Evolutionary conservation across 1,284 basidiomycete species (phyloP).

Genomic region (Chondrostereum purpureum): DNA sequence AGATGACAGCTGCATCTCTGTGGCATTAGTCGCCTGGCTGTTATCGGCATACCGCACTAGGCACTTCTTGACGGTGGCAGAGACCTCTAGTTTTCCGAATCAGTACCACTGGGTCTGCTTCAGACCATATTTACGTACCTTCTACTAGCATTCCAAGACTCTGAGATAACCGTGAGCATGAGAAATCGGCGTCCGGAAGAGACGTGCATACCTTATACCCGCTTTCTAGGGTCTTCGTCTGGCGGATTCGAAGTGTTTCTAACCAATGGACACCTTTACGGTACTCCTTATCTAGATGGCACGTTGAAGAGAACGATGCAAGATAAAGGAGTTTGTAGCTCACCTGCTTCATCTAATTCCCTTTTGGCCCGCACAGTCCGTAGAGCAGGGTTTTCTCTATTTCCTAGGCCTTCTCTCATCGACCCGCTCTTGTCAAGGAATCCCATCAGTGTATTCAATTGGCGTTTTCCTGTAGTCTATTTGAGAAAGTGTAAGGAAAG

Average conservation of each 20-base stretch:
- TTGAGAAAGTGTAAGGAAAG: constrained; percentile 9
- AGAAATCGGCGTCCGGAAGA: background rate
- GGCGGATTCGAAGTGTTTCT: constrained; percentile 82
- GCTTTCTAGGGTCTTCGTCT: constrained; percentile 77
- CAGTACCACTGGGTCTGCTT: background rate
- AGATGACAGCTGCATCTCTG: constrained; percentile 60
- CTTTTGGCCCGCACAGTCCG: constrained; percentile 77
- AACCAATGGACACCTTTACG: constrained; percentile 88
- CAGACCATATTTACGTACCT: no score
- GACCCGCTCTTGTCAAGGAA: constrained; percentile 67
- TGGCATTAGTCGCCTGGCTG: constrained; percentile 65
- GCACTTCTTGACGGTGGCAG: constrained; percentile 54
- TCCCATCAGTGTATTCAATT: constrained; percentile 70
- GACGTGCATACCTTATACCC: constrained; percentile 60
- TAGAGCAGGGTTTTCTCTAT: constrained; percentile 57
- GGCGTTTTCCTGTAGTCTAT: constrained; percentile 55
- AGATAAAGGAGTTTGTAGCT: constrained; percentile 15
- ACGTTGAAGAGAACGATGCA: background rate
- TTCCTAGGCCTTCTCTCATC: constrained; percentile 49
- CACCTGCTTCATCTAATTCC: constrained; percentile 88
- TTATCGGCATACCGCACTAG: constrained; percentile 75
- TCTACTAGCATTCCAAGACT: constrained; percentile 76
- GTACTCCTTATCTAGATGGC: constrained; percentile 77
- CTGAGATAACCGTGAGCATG: constrained; percentile 27
- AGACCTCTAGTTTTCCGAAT: constrained; percentile 45